Evolutionary conservation across 2,329 filamentous ascomycete species (phyloP).

Genomic region (Scedosporium aurantiacum): DNA sequence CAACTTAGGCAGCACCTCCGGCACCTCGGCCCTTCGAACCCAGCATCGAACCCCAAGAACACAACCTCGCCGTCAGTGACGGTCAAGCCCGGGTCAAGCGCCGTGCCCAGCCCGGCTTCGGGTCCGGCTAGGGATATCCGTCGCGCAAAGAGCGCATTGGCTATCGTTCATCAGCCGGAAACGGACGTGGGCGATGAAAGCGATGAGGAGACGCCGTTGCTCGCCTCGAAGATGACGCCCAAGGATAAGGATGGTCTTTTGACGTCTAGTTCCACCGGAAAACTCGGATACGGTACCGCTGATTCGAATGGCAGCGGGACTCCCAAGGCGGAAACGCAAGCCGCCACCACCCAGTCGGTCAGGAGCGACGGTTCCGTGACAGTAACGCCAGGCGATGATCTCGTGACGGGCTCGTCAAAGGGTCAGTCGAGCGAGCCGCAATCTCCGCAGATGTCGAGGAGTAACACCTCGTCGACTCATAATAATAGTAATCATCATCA

Average conservation of each 20-base stretch:
- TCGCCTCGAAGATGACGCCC: not conserved
- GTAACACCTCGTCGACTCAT: not conserved
- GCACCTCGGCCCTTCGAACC: constrained; percentile 56
- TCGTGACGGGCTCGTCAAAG: not conserved
- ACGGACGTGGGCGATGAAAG: constrained; percentile 8
- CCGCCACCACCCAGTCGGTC: not conserved
- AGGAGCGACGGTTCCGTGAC: not conserved
- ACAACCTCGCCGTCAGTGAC: constrained; percentile 55
- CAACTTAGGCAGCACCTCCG: constrained; percentile 55
- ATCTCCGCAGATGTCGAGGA: not conserved
- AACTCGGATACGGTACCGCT: not conserved
- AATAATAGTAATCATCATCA: no score
- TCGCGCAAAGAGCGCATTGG: not conserved
- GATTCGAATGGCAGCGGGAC: not conserved
- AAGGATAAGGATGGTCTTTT: not conserved
- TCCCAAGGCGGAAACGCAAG: not conserved
- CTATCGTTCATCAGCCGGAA: constrained; percentile 8
- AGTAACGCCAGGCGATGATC: not conserved
- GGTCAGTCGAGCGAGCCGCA: not conserved
- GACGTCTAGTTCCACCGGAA: not conserved
- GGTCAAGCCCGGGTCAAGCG: constrained; percentile 39
- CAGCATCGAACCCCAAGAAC: constrained; percentile 51
- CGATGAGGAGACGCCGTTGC: constrained; percentile 20
- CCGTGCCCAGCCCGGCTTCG: not conserved
- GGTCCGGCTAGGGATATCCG: not conserved